Percentiles rank a stretch among this genome's conserved stretches.
Evolutionary conservation across 305 asterid species (phyloP).

Genomic region (Fraxinus dipetala): DNA sequence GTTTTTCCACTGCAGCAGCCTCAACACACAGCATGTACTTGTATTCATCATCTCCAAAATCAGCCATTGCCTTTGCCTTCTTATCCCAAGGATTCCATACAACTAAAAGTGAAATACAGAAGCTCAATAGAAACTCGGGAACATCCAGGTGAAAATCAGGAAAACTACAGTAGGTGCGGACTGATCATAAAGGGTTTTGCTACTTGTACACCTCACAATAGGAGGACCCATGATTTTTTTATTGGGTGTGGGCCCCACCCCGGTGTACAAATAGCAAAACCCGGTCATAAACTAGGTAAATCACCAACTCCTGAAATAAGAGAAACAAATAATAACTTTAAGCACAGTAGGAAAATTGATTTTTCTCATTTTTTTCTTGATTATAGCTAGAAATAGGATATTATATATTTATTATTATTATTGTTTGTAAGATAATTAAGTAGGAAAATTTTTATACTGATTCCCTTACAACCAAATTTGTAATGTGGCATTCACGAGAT

Average conservation of each 20-base stretch:
- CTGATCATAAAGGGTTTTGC: background rate
- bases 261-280: background rate
- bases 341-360: background rate
- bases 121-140: background rate
- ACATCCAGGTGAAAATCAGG: background rate
- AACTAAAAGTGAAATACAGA: conserved; percentile 45
- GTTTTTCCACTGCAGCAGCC: conserved; percentile 91
- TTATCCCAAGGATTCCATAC: conserved; percentile 99
- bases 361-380: background rate
- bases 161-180: background rate
- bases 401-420: background rate
- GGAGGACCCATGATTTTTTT: background rate
- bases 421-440: background rate
- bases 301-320: background rate
- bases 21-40: conserved; percentile 83
- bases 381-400: background rate
- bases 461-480: background rate
- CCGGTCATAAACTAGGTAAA: background rate
- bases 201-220: background rate
- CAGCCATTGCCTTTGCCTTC: conserved; percentile 71
- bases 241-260: background rate
- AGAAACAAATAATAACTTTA: background rate
- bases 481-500: background rate
- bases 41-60: conserved; percentile 80
- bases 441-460: background rate